These are phyloP conservation scores for Withania somnifera DNA, from an alignment of 305 asterid species.

Conservation along the genomic window DNA sequence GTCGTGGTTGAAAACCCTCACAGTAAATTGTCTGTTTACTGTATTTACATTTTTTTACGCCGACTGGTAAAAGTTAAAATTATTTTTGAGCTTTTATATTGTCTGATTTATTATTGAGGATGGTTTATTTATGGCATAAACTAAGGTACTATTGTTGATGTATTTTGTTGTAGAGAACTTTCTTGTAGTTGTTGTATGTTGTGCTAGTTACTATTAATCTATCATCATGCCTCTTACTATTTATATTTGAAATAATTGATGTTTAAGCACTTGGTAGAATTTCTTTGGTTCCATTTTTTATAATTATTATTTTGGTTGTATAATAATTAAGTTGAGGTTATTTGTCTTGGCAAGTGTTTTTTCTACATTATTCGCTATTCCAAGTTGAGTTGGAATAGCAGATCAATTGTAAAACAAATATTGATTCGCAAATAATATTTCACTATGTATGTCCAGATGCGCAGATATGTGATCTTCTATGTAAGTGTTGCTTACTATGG, in stretches of 20 bases:
- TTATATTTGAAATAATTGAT: neutral
- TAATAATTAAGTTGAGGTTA: neutral
- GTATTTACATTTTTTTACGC: neutral
- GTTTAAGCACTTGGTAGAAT: neutral
- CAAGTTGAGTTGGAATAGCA: neutral
- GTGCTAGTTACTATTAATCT: neutral
- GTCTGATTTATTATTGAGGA: neutral
- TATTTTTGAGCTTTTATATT: neutral
- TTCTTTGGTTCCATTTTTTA: too few relatives aligned
- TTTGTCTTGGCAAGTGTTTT: neutral
- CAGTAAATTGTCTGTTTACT: neutral
- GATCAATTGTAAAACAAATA: neutral
- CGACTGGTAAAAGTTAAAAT: neutral
- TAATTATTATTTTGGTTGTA: neutral
- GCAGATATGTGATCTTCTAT: too few relatives aligned
- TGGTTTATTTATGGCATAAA: too few relatives aligned
- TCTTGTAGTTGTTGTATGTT: neutral
- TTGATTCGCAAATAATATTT: neutral
- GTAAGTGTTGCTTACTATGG: too few relatives aligned
- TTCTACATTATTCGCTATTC: neutral
- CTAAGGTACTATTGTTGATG: neutral
- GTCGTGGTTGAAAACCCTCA: conserved; percentile 39
- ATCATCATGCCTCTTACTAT: neutral
- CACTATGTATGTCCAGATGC: too few relatives aligned
- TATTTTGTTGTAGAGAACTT: neutral